phyloP scores from a whole-genome alignment of 306 rosid species.

The Quercus mongolica region DNA sequence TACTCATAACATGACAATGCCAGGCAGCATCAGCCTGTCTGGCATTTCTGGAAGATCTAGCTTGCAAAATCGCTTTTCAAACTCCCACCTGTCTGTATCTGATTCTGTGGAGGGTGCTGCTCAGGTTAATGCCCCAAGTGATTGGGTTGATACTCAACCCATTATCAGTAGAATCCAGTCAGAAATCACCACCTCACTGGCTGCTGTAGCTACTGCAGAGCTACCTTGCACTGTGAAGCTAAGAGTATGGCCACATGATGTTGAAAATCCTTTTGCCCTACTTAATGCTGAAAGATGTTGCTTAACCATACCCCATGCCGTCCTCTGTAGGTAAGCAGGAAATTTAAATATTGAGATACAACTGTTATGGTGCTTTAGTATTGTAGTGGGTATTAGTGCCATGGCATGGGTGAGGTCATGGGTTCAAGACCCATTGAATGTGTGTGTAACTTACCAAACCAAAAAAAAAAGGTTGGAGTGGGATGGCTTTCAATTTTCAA shows the following conservation, averaged over 20 bases:
- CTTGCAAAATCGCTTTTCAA: slow-evolving; percentile 10
- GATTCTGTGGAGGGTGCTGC: slow-evolving; percentile 8
- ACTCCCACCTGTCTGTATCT: slow-evolving; percentile 12
- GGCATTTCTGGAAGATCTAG: slow-evolving; percentile 21
- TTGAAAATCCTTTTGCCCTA: slow-evolving; percentile 18
- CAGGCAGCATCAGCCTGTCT: slow-evolving; percentile 5
- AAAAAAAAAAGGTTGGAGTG: neutral
- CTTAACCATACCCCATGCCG: slow-evolving; percentile 29
- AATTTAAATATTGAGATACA: slow-evolving; percentile 1
- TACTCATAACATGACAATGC: slow-evolving; percentile 10
- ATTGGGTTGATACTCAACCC: slow-evolving; percentile 18
- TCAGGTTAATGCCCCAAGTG: slow-evolving; percentile 5
- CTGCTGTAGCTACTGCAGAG: slow-evolving; percentile 18
- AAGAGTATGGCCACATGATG: slow-evolving; percentile 27
- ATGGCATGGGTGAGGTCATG: neutral
- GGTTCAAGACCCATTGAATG: too few relatives aligned
- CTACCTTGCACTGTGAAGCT: slow-evolving; percentile 35
- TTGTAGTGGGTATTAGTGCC: slow-evolving; percentile 3
- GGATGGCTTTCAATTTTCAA: neutral
- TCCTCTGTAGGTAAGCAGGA: slow-evolving; percentile 30
- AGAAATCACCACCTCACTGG: slow-evolving; percentile 16
- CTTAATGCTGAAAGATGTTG: slow-evolving; percentile 11
- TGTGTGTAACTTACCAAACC: too few relatives aligned
- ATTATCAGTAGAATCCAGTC: slow-evolving; percentile 20
- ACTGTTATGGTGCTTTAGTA: slow-evolving; percentile 1